Conservation (phyloP, 306 rosid species). For the Quercus aquifolioides region DNA sequence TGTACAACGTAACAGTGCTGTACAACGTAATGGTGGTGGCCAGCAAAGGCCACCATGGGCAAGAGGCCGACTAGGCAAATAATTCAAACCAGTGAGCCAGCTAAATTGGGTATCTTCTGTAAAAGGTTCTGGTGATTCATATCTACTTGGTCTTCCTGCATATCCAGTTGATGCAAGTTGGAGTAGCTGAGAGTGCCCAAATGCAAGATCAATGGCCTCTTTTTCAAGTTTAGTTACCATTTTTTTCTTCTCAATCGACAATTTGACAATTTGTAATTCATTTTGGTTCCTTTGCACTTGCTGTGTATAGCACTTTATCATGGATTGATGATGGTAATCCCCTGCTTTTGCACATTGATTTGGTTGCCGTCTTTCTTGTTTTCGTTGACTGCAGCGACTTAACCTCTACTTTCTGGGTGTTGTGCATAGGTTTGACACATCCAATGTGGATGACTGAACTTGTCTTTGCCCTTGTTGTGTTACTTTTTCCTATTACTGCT, state of each 20-base stretch:
- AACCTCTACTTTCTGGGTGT: neutral
- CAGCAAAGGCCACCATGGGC: slow-evolving; percentile 61
- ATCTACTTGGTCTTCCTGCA: slow-evolving; percentile 9
- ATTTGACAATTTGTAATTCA: neutral
- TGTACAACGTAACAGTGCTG: slow-evolving; percentile 14
- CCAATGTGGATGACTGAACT: no score
- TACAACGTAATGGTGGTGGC: slow-evolving; percentile 41
- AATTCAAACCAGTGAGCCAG: neutral
- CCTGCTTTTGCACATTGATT: neutral
- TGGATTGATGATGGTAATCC: neutral
- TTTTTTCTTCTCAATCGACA: neutral
- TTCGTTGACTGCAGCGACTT: neutral
- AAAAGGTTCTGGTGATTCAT: neutral
- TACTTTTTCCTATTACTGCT: no score
- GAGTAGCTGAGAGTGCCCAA: neutral
- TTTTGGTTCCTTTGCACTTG: slow-evolving; percentile 7
- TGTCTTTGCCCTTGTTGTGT: no score
- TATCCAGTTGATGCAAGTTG: slow-evolving; percentile 13
- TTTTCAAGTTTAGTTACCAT: neutral
- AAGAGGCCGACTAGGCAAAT: slow-evolving; percentile 69
- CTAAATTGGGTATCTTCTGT: neutral
- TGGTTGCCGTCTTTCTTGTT: neutral
- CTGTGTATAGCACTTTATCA: slow-evolving; percentile 24
- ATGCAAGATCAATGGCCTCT: slow-evolving; percentile 3
- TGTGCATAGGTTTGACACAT: no score